Conservation (phyloP, 1,139 yeast genomes). For the Arxiozyma slooffiae region DNA sequence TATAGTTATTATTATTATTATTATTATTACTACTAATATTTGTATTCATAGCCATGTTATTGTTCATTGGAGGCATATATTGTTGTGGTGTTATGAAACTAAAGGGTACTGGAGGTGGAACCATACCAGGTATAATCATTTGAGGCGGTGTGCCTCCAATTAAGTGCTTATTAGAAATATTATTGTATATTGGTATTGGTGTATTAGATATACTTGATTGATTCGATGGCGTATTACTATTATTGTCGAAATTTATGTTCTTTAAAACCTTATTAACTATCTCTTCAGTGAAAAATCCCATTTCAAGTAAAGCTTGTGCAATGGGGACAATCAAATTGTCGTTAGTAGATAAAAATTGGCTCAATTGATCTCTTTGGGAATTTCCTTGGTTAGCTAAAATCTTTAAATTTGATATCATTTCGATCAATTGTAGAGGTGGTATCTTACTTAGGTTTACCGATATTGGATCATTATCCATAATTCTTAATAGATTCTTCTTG, state of each 20-base stretch:
- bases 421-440: slow-evolving; percentile 62
- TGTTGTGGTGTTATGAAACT: background rate
- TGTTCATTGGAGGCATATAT: background rate
- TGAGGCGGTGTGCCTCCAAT: slow-evolving; percentile 1
- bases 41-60: background rate
- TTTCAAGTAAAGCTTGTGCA: slow-evolving; percentile 61
- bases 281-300: slow-evolving; percentile 64
- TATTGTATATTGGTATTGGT: background rate
- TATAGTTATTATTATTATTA: background rate
- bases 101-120: slow-evolving; percentile 5
- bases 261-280: slow-evolving; percentile 43
- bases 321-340: slow-evolving; percentile 55
- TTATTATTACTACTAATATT: too few species aligned
- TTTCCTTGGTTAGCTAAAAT: slow-evolving; percentile 43
- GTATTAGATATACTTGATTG: slow-evolving; percentile 8
- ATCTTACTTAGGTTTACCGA: slow-evolving; percentile 44
- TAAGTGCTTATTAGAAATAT: background rate
- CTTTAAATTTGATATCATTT: slow-evolving; percentile 55
- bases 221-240: background rate
- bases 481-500: slow-evolving; percentile 35
- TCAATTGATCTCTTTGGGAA: slow-evolving; percentile 41
- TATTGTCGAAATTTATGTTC: slow-evolving; percentile 13
- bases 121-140: background rate
- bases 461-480: slow-evolving; percentile 35
- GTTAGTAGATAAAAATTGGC: slow-evolving; percentile 38